Percentiles rank a stretch among this genome's conserved stretches.
Conservation (phyloP, 2,329 filamentous ascomycete species). For the Diaporthe ampelina region DNA sequence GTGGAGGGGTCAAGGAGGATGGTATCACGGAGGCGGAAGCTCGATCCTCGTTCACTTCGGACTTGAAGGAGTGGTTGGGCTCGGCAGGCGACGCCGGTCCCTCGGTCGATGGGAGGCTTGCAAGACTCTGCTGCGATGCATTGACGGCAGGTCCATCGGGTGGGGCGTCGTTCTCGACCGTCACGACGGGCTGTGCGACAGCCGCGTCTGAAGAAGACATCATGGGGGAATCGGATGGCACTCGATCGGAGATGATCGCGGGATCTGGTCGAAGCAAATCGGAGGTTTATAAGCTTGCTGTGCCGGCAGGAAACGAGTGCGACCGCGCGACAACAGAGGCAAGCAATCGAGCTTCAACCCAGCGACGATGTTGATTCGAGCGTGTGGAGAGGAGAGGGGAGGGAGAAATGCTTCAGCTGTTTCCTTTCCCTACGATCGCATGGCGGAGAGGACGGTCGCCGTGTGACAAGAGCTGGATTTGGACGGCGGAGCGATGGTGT, state of each 20-base stretch:
- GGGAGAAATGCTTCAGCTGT: background rate
- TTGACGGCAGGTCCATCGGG: constrained; percentile 30
- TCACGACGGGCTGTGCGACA: constrained; percentile 23
- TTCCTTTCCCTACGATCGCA: constrained; percentile 5
- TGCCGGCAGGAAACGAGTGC: constrained; percentile 26
- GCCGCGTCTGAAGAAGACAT: constrained; percentile 37
- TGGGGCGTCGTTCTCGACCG: constrained; percentile 34
- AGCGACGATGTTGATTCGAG: constrained; percentile 4
- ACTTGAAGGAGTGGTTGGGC: constrained; percentile 62
- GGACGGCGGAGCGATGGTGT: background rate
- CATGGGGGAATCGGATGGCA: background rate
- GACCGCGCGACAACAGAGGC: constrained; percentile 27
- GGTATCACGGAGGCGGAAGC: constrained; percentile 63
- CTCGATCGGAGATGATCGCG: background rate
- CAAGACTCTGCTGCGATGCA: constrained; percentile 67
- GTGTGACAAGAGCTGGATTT: constrained; percentile 16
- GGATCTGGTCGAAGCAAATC: background rate
- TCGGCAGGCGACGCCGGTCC: constrained; percentile 64
- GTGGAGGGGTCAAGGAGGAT: constrained; percentile 70
- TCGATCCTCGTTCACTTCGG: constrained; percentile 63
- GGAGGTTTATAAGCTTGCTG: constrained; percentile 32
- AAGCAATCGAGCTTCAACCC: constrained; percentile 9
- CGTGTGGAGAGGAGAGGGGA: background rate
- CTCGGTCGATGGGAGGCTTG: constrained; percentile 64
- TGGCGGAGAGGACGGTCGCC: constrained; percentile 4